phyloP scores from a whole-genome alignment of 2,329 filamentous ascomycete species.

The Neonectria ditissima region DNA sequence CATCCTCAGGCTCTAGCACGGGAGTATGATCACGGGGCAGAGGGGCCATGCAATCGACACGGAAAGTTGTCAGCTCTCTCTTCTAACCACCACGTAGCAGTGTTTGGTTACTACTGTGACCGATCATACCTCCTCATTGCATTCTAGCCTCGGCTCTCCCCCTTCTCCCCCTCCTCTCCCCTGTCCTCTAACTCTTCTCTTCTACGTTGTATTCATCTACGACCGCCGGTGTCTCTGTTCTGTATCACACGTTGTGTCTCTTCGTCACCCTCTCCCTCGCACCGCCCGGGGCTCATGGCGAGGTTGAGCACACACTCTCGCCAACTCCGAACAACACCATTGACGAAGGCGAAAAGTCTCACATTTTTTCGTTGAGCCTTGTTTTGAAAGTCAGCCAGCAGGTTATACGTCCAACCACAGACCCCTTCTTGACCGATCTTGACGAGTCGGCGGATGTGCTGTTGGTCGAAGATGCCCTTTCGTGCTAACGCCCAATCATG shows the following conservation, averaged over 20 bases:
- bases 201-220: neutral
- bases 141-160: neutral
- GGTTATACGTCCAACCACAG: slow-evolving; percentile 22
- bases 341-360: neutral
- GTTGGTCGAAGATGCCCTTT: slow-evolving; percentile 39
- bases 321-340: neutral
- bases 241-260: slow-evolving; percentile 18
- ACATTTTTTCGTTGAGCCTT: neutral
- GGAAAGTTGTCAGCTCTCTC: slow-evolving; percentile 2
- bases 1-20: slow-evolving; percentile 5
- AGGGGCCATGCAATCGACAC: slow-evolving; percentile 13
- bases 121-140: neutral
- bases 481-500: slow-evolving; percentile 40
- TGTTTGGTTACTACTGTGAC: neutral
- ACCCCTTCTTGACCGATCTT: slow-evolving; percentile 31
- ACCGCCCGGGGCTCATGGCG: neutral
- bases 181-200: neutral
- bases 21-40: slow-evolving; percentile 6
- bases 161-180: neutral
- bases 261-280: slow-evolving; percentile 9
- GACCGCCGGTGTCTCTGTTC: slow-evolving; percentile 5
- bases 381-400: neutral
- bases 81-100: neutral
- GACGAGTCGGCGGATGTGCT: slow-evolving; percentile 40
- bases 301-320: neutral